phyloP scores from a whole-genome alignment of 129 eudicot species.

The Apium graveolens region DNA sequence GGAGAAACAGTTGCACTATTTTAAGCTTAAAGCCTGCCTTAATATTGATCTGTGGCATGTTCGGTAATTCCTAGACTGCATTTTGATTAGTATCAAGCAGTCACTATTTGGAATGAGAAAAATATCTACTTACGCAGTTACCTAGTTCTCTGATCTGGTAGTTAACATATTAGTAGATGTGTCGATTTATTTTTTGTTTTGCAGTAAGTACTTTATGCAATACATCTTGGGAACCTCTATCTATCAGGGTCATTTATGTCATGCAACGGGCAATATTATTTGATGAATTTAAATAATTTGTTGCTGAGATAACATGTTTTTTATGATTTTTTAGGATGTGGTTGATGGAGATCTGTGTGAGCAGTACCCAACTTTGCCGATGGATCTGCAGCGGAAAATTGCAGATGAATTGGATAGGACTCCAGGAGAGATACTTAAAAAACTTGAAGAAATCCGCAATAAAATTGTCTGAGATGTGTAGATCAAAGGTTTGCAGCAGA shows the following conservation, averaged over 20 bases:
- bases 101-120: not conserved
- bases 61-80: not conserved
- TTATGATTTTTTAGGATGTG: constrained; percentile 56
- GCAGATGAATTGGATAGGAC: constrained; percentile 95
- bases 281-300: not conserved
- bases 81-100: not conserved
- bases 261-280: not conserved
- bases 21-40: not conserved
- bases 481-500: constrained; percentile 18
- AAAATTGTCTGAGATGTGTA: constrained; percentile 53
- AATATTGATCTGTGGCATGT: not conserved
- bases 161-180: not conserved
- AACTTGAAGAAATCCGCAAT: constrained; percentile 85
- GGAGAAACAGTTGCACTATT: not conserved
- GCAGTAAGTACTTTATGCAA: not conserved
- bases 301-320: constrained; percentile 6
- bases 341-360: constrained; percentile 96
- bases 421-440: constrained; percentile 92
- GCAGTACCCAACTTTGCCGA: constrained; percentile 79
- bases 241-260: not conserved
- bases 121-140: not conserved
- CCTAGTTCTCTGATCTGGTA: not conserved
- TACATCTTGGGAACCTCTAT: not conserved
- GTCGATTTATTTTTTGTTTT: not conserved
- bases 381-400: constrained; percentile 83